These are phyloP conservation scores for Globisporangium orthogonon DNA, from an alignment of 352 stramenopile genomes.

Conservation along the genomic window DNA sequence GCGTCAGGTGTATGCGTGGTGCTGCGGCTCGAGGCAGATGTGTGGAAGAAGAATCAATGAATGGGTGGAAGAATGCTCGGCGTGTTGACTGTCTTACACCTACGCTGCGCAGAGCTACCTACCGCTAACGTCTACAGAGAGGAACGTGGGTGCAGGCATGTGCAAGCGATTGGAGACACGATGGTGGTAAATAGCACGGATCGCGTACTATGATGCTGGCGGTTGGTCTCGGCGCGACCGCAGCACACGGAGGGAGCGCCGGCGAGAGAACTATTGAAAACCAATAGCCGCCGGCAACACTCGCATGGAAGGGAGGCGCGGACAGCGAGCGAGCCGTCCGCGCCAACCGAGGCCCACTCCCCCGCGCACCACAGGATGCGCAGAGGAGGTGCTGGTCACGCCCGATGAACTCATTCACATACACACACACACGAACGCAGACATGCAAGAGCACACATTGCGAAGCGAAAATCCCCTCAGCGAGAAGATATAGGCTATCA, in stretches of 20 bases:
- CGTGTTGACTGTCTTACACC: background rate
- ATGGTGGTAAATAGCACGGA: conserved; percentile 49
- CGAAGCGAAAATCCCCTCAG: conserved; percentile 34
- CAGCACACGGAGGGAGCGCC: conserved; percentile 42
- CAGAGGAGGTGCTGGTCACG: conserved; percentile 23
- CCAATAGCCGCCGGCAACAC: conserved; percentile 68
- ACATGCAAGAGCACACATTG: background rate
- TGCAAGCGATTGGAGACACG: conserved; percentile 79
- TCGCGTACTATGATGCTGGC: conserved; percentile 81
- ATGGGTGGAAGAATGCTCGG: background rate
- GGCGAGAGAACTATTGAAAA: conserved; percentile 65
- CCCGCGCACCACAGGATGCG: conserved; percentile 7
- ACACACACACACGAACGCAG: conserved; percentile 13
- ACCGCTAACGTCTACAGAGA: background rate
- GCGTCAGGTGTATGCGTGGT: no score
- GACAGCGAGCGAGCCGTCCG: conserved; percentile 6
- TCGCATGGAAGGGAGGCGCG: conserved; percentile 28
- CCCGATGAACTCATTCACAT: conserved; percentile 11
- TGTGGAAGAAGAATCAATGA: no score
- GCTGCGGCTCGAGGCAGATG: background rate
- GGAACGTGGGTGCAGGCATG: conserved; percentile 22
- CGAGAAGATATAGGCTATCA: conserved; percentile 78
- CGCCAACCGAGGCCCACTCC: conserved; percentile 36
- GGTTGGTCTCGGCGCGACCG: conserved; percentile 42
- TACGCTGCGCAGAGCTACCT: background rate